A percentile compares a stretch with the other conserved stretches of the same genome.
phyloP scores from a whole-genome alignment of 2,329 filamentous ascomycete species.

The Aspergillus versicolor region DNA sequence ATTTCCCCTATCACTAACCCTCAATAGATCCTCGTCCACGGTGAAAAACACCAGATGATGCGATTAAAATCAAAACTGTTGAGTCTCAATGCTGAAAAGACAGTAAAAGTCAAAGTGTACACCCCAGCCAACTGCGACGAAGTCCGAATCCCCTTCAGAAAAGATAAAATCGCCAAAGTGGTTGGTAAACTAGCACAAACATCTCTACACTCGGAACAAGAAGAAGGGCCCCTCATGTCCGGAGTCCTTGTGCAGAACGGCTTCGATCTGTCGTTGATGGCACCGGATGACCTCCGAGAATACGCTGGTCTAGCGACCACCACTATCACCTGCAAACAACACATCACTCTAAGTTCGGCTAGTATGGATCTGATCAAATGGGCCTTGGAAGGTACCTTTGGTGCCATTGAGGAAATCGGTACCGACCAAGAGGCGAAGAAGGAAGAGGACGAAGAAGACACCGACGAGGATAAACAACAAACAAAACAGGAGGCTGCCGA shows the following conservation, averaged over 20 bases:
- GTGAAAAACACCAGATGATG: conserved; percentile 98
- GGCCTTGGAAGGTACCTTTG: conserved; percentile 93
- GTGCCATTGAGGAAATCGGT: conserved; percentile 65
- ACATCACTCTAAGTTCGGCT: conserved; percentile 81
- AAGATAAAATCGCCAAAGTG: conserved; percentile 93
- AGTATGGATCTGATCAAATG: conserved; percentile 89
- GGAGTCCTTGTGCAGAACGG: conserved; percentile 96
- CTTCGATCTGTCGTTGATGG: conserved; percentile 96
- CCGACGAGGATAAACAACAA: conserved; percentile 39
- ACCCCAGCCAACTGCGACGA: conserved; percentile 95
- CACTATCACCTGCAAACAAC: conserved; percentile 88
- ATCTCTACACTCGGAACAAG: conserved; percentile 59
- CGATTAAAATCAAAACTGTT: conserved; percentile 91
- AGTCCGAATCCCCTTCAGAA: conserved; percentile 89
- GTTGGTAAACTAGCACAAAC: conserved; percentile 89
- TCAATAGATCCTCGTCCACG: conserved; percentile 84
- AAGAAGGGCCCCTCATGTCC: conserved; percentile 66
- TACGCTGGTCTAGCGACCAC: conserved; percentile 97
- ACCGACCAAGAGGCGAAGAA: conserved; percentile 22
- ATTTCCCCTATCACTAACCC: not conserved
- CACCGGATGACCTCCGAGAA: conserved; percentile 89
- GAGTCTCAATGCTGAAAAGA: conserved; percentile 81
- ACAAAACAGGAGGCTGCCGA: conserved; percentile 43
- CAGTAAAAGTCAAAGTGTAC: conserved; percentile 83
- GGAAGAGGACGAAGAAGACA: conserved; percentile 26